phyloP scores from a whole-genome alignment of 345 rosid species.

The Noccaea bulbosa region DNA sequence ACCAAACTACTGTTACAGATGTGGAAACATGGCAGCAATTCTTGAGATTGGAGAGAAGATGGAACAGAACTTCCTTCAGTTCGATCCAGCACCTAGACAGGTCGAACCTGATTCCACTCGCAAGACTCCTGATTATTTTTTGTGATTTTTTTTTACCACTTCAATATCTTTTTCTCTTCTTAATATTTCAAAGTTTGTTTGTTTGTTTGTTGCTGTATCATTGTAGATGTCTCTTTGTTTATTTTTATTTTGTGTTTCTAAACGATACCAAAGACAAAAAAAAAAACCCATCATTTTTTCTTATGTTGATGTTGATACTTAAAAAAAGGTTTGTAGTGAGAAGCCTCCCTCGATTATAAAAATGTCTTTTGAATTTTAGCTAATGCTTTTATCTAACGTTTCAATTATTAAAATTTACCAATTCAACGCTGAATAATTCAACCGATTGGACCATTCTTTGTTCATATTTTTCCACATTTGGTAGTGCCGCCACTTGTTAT shows the following conservation, averaged over 20 bases:
- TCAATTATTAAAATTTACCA: not conserved
- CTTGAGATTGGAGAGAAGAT: conserved; percentile 47
- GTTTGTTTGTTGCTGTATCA: conserved; percentile 45
- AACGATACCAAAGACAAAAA: conserved; percentile 7
- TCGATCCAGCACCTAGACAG: conserved; percentile 49
- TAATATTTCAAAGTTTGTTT: conserved; percentile 24
- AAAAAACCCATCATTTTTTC: not conserved
- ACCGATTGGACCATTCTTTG: not conserved
- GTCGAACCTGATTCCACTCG: conserved; percentile 49
- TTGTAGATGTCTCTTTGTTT: conserved; percentile 36
- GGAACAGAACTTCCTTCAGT: conserved; percentile 48
- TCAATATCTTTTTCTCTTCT: not conserved
- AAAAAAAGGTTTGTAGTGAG: conserved; percentile 11
- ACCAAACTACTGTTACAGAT: conserved; percentile 50
- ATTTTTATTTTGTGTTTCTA: conserved; percentile 14
- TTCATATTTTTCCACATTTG: not conserved
- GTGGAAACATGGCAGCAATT: conserved; percentile 51
- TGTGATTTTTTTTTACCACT: conserved; percentile 39
- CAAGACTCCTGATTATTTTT: conserved; percentile 49
- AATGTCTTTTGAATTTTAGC: not conserved
- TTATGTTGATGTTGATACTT: conserved; percentile 17
- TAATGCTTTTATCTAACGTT: not conserved
- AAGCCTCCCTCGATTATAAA: not conserved
- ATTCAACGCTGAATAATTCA: not conserved
- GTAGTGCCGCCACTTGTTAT: too few species aligned